Conservation (phyloP, 2,329 filamentous ascomycete genomes). For the Coniochaeta sp. region DNA sequence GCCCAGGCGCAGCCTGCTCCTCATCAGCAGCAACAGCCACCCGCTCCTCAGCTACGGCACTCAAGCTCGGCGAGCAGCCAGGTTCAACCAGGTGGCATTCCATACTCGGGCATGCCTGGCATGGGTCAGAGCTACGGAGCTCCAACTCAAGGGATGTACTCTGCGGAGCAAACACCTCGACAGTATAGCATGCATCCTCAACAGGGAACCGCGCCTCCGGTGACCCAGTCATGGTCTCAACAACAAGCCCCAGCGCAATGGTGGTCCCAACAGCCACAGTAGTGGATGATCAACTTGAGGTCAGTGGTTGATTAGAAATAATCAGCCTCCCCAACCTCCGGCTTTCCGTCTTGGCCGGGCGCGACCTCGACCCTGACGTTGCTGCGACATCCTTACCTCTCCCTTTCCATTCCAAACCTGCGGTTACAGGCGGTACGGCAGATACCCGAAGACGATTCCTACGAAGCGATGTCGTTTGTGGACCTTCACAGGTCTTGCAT, state of each 20-base stretch:
- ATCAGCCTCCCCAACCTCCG: no score
- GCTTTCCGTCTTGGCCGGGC: no score
- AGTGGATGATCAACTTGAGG: background rate
- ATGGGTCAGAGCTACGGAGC: constrained; percentile 51
- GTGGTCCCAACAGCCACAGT: constrained; percentile 47
- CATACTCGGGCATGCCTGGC: constrained; percentile 56
- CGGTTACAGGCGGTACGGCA: background rate
- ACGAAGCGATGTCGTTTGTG: background rate
- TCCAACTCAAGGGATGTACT: constrained; percentile 51
- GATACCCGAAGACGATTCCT: background rate
- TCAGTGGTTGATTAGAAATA: no score
- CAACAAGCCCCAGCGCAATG: constrained; percentile 55
- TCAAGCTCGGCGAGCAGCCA: constrained; percentile 40
- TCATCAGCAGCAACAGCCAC: constrained; percentile 48
- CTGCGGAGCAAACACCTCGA: constrained; percentile 55
- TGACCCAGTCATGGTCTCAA: constrained; percentile 45
- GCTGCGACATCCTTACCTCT: no score
- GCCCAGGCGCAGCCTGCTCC: constrained; percentile 41
- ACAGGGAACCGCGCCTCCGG: constrained; percentile 32
- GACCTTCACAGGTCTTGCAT: background rate
- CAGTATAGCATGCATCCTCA: constrained; percentile 58
- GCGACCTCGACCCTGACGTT: no score
- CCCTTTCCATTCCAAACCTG: no score
- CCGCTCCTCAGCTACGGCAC: constrained; percentile 55
- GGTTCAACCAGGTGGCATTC: constrained; percentile 49